Conservation (phyloP, 352 stramenopile genomes). For the Pythium sukuiense region DNA sequence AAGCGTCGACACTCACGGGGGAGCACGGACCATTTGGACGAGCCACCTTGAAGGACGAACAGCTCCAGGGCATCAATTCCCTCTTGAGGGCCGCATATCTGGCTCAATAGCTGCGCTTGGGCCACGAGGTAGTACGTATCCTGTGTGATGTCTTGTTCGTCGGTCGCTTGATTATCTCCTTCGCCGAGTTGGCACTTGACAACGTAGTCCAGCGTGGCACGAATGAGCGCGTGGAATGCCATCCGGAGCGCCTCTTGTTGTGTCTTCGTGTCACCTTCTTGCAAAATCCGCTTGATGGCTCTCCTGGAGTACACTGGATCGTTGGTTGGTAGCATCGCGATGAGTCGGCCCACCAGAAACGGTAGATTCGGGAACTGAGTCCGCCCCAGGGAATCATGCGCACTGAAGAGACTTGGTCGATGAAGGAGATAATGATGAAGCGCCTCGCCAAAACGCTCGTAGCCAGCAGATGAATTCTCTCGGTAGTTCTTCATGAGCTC, state of each 20-base stretch:
- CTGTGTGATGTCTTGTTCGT: slow-evolving; percentile 25
- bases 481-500: slow-evolving; percentile 17
- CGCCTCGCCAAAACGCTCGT: slow-evolving; percentile 26
- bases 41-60: slow-evolving; percentile 13
- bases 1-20: slow-evolving; percentile 17
- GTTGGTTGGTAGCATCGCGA: slow-evolving; percentile 7
- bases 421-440: slow-evolving; percentile 23
- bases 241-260: neutral
- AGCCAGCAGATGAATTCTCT: slow-evolving; percentile 1
- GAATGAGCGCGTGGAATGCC: slow-evolving; percentile 5
- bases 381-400: neutral
- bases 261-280: neutral
- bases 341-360: slow-evolving; percentile 15
- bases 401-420: neutral
- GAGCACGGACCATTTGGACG: slow-evolving; percentile 5
- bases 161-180: neutral
- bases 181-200: slow-evolving; percentile 10
- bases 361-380: slow-evolving; percentile 14
- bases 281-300: slow-evolving; percentile 4
- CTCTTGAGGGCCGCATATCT: slow-evolving; percentile 8
- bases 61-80: slow-evolving; percentile 18
- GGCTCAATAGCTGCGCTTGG: slow-evolving; percentile 16
- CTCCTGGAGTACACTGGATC: slow-evolving; percentile 16
- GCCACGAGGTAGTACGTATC: slow-evolving; percentile 24
- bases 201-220: slow-evolving; percentile 12